Evolutionary conservation across 2,329 filamentous ascomycete genomes (phyloP), one percentile per base, ranked within the genome.

Genomic region (Cyanodermella asteris): DNA sequence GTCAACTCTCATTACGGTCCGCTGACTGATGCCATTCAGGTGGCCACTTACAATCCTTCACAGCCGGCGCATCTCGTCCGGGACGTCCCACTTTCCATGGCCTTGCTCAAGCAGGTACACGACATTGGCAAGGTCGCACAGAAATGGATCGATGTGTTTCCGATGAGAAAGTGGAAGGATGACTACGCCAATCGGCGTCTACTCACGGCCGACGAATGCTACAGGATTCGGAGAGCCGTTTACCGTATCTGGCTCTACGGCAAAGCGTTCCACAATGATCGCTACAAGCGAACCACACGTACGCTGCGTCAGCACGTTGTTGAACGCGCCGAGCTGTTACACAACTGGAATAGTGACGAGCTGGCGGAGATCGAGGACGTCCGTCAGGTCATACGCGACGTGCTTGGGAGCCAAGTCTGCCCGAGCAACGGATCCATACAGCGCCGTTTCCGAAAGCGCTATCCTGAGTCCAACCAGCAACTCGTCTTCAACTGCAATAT

Each of bases 211-310:
- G 31, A 46, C 3, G 65, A 71, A 38, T 51, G 55, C 4, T 56
- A 53, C 24, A 47, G 48, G 5, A 37, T 69, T 7, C 55, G 64
- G 7, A 53, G 63, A 20, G 64, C 65, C 7, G 44, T 68, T 7
- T 71, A 70, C 38, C 55, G 65, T 6, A 44, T 64, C 7, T 70
- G 65, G 65, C 53, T 68, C 6, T 70, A 64, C 39, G 50, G 53
- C 11, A 52, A 55, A 23, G 62, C 64, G 15, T 70, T 69, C 38
- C 59, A 70, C 40, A 62, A 50, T 28, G 42, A 43, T n/a, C 36
- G 43, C 5, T 53, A 62, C 34, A 47, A 58, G 3, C 60, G 64
- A 15, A 53, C 56, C 22, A 45, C 50, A 15, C 59, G 65, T 25
- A 44, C 46, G 22, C 40, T 55, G 10, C 52, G 50, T 5, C 47